Conservation (phyloP, 2,329 filamentous ascomycete genomes). For the Didymella keratinophila region DNA sequence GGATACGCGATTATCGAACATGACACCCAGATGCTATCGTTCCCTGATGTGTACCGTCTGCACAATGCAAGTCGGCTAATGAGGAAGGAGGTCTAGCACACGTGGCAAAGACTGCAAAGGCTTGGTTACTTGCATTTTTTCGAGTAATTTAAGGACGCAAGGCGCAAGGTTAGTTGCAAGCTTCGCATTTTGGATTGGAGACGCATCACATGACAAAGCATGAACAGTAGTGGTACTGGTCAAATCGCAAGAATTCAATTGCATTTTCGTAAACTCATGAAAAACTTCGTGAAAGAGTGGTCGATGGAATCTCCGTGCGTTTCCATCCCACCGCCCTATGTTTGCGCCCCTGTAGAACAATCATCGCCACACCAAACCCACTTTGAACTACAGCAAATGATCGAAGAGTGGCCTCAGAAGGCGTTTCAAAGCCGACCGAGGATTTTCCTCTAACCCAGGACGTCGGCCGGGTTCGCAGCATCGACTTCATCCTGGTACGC, state of each 20-base stretch:
- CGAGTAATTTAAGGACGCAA: too few species aligned
- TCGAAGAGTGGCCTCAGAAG: neutral
- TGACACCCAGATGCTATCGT: too few species aligned
- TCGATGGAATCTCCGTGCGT: neutral
- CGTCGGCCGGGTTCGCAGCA: neutral
- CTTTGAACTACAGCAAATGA: neutral
- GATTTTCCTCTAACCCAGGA: neutral
- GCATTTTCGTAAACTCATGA: neutral
- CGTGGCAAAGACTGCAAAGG: too few species aligned
- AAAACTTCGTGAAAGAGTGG: neutral
- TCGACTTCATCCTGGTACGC: neutral
- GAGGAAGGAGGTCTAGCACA: too few species aligned
- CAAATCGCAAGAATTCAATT: neutral
- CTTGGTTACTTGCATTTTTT: too few species aligned
- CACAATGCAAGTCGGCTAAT: too few species aligned
- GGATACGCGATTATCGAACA: too few species aligned
- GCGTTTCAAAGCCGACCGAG: too few species aligned
- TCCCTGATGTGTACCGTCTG: too few species aligned
- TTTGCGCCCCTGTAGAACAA: too few species aligned
- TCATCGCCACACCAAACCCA: neutral
- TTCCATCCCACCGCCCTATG: neutral
- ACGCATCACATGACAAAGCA: neutral
- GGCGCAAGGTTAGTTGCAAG: too few species aligned
- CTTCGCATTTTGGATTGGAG: too few species aligned
- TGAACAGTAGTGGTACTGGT: neutral